Conservation (phyloP, 805 yeast genomes). For the Ogataea methanolica region DNA sequence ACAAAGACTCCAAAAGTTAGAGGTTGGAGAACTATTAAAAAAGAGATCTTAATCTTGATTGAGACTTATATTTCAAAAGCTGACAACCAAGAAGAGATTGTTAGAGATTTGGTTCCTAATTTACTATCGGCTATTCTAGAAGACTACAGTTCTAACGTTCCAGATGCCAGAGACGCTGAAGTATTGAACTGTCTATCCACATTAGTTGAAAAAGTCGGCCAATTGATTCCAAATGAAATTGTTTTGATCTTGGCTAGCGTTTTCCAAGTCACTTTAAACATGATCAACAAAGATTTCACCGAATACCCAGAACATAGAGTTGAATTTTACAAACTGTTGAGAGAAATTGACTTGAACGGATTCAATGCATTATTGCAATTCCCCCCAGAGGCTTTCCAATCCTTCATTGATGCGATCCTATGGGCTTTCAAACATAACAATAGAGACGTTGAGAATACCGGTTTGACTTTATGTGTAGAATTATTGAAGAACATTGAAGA, state of each 20-base stretch:
- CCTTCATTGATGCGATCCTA: constrained; percentile 86
- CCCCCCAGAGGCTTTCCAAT: constrained; percentile 88
- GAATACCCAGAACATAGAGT: constrained; percentile 98
- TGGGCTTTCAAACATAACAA: constrained; percentile 99
- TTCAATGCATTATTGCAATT: constrained; percentile 83
- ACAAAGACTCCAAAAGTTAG: constrained; percentile 94
- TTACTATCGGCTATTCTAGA: constrained; percentile 79
- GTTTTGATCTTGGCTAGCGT: constrained; percentile 83
- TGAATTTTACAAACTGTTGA: constrained; percentile 85
- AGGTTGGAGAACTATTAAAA: constrained; percentile 92
- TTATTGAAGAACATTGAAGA: constrained; percentile 79
- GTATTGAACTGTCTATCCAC: constrained; percentile 94
- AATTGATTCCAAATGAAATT: constrained; percentile 83
- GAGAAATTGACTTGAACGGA: constrained; percentile 80
- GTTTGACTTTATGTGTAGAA: constrained; percentile 79
- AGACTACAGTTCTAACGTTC: constrained; percentile 83
- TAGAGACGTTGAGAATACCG: constrained; percentile 93
- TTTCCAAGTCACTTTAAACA: constrained; percentile 88
- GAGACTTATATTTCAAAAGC: constrained; percentile 88
- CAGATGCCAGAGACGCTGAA: constrained; percentile 97
- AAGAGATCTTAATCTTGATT: constrained; percentile 83
- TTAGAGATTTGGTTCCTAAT: constrained; percentile 76
- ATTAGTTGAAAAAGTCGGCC: constrained; percentile 82
- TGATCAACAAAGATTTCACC: constrained; percentile 93
- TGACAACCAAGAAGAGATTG: constrained; percentile 79